A percentile compares a stretch with the other conserved stretches of the same genome.
phyloP scores from a whole-genome alignment of 169 alveolate species.

The Besnoitia besnoiti region DNA sequence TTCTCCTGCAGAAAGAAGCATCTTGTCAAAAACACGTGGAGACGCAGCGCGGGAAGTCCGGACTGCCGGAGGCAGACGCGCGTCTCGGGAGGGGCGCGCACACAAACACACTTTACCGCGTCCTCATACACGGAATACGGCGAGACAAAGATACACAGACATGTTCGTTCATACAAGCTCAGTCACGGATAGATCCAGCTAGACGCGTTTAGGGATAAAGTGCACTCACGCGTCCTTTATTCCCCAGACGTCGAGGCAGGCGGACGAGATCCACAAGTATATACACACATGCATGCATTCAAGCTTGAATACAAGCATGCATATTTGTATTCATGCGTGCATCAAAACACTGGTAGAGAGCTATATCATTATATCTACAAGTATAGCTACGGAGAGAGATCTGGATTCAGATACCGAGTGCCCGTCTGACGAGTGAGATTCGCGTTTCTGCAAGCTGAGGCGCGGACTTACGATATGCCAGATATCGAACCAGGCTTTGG shows the following conservation, averaged over 20 bases:
- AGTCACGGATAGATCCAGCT: too few species aligned
- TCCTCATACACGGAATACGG: too few species aligned
- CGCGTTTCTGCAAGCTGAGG: background rate
- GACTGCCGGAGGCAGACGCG: background rate
- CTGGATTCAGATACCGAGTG: too few species aligned
- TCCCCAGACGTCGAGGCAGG: too few species aligned
- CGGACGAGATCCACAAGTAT: background rate
- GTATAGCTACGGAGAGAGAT: background rate
- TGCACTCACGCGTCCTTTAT: too few species aligned
- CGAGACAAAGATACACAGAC: too few species aligned
- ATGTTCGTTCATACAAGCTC: too few species aligned
- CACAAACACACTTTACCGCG: too few species aligned
- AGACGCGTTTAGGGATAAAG: too few species aligned
- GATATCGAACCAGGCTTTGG: conserved; percentile 64
- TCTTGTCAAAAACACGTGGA: background rate
- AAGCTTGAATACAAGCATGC: background rate
- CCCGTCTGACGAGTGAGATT: background rate
- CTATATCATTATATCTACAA: too few species aligned
- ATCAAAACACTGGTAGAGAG: background rate
- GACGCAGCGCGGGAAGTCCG: background rate
- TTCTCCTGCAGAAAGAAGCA: background rate
- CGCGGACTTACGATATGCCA: conserved; percentile 55
- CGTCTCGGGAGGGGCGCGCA: background rate
- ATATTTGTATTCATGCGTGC: background rate
- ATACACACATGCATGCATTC: background rate